phyloP scores from a whole-genome alignment of 2,329 filamentous ascomycete genomes.

The Ambrosiella cleistominuta region DNA sequence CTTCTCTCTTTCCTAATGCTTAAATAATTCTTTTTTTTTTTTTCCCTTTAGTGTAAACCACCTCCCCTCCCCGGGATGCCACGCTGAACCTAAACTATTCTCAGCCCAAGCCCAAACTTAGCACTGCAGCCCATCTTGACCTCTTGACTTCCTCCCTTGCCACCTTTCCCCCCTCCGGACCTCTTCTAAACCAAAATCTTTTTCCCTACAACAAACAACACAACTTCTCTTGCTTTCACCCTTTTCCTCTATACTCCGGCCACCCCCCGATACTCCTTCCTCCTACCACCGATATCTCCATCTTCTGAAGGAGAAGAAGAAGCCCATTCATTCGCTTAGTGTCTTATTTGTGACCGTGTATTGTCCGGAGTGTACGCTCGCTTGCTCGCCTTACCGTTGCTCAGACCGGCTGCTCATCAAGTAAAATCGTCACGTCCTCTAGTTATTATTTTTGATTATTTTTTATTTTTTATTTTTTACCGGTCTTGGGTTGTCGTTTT shows the following conservation, averaged over 20 bases:
- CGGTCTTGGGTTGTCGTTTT: constrained; percentile 4
- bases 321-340: constrained; percentile 5
- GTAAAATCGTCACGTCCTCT: neutral
- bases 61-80: no score
- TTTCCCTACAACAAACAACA: no score
- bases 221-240: neutral
- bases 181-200: no score
- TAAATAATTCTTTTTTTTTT: neutral
- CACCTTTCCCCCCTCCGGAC: no score
- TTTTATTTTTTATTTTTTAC: no score
- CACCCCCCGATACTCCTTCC: no score
- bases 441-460: neutral
- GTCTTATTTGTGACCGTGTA: neutral
- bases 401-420: neutral
- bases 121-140: no score
- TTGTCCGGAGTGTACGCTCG: neutral
- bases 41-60: neutral
- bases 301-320: neutral
- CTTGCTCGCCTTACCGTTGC: neutral
- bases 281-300: neutral
- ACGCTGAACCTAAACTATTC: neutral
- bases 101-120: neutral
- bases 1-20: neutral
- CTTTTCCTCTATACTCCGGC: neutral
- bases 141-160: no score